Base-by-base conservation (phyloP, 164 flowering plant genomes). In the Vitis cinerea region DNA sequence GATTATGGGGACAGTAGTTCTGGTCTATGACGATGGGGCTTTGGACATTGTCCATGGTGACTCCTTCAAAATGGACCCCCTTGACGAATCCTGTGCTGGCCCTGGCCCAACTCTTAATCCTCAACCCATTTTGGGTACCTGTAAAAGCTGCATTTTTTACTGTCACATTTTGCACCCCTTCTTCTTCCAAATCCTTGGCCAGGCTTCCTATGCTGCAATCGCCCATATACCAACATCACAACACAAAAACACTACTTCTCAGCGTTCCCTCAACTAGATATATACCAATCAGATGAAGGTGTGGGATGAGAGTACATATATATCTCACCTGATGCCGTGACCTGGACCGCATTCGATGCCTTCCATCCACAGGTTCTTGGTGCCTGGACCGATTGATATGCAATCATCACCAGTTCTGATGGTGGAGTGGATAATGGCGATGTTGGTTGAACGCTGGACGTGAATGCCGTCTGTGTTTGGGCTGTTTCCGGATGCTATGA, bases 381-480 rank as follows among this genome's bases (percentile, higher is more conserved):
- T 53, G 15, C 79, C 82, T 0, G 82, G 79, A 49, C 81, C 81
- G 10, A 78, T 71, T 1, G 81, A 78, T 29, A 78, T 58, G 74
- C 81, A 78, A 37, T 78, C 82, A 49, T 79, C 82, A 1, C 79
- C 82, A 0, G 82, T 79, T 44, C 44, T 15, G 59, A 79, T 76
- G 27, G 23, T 10, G 23, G 76, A 30, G 49, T 37, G 50, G 0
- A 53, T 11, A 57, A 79, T 73, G 6, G 63, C 30, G 10, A 79
- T 77, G 17, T 59, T 16, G 0, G 10, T 66, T 3, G 82, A 79
- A 0, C 29, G 8, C 27, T 79, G 79, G 17, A 79, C 70, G 30
- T 79, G 82, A 19, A 79, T 79, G 31, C 82, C 82, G 50, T 79
- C 82, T 0, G 82, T 79, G 72, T 79, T 79, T 1, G 82, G 82